phyloP scores from a whole-genome alignment of 2,329 filamentous ascomycete species.

The Cordyceps cateniannulata region DNA sequence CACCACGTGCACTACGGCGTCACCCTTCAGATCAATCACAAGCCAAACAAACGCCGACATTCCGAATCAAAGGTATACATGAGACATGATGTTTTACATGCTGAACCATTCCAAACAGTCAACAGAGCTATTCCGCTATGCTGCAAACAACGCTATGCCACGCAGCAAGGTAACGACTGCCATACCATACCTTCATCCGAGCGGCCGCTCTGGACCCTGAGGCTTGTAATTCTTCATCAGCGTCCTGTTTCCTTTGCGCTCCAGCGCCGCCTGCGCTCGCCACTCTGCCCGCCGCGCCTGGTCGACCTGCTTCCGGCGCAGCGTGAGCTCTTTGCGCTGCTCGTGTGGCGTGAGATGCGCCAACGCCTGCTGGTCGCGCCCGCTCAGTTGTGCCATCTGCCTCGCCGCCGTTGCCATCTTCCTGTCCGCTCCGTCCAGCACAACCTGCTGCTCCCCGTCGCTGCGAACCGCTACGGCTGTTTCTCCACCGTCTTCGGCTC shows the following conservation, averaged over 20 bases:
- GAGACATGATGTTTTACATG: not conserved
- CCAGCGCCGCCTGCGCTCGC: not conserved
- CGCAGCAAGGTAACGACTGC: not conserved
- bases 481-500: not conserved
- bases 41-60: not conserved
- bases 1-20: not conserved
- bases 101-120: not conserved
- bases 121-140: not conserved
- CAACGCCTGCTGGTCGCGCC: constrained; percentile 6
- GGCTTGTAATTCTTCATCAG: constrained; percentile 4
- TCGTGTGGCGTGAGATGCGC: constrained; percentile 8
- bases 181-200: not conserved
- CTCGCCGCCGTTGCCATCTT: not conserved
- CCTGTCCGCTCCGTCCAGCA: not conserved
- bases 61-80: not conserved
- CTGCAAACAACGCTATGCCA: not conserved
- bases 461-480: not conserved
- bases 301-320: not conserved
- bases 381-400: constrained; percentile 10
- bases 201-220: not conserved
- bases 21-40: not conserved
- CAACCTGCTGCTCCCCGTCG: not conserved
- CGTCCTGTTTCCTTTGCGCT: constrained; percentile 11
- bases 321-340: constrained; percentile 4
- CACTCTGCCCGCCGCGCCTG: not conserved